Percentiles rank a stretch among this genome's conserved stretches.
These are phyloP conservation scores for Ophiostoma triangulosporum DNA, from an alignment of 2,329 filamentous ascomycete species.

Conservation along the genomic window DNA sequence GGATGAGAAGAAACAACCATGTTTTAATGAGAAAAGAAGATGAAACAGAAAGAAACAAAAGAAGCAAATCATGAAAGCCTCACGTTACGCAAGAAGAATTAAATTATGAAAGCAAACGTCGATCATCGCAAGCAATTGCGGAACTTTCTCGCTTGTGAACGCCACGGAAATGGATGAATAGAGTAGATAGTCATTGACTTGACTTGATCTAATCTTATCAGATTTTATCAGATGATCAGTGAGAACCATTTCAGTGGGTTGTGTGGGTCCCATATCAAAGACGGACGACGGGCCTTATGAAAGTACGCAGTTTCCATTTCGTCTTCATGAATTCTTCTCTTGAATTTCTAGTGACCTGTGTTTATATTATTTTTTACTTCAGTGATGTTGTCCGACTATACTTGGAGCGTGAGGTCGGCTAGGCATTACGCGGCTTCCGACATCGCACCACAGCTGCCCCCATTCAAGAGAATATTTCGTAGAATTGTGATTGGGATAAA, in stretches of 20 bases:
- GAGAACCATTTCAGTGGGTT: background rate
- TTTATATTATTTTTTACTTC: too few relatives aligned
- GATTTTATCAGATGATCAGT: constrained; percentile 16
- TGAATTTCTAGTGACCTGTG: background rate
- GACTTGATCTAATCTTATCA: constrained; percentile 10
- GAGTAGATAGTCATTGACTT: background rate
- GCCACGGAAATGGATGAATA: background rate
- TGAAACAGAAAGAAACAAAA: too few relatives aligned
- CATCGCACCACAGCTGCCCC: background rate
- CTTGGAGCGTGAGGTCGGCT: too few relatives aligned
- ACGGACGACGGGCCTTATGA: background rate
- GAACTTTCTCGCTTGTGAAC: too few relatives aligned
- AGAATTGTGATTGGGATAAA: background rate
- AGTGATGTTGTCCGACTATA: too few relatives aligned
- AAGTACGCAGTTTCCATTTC: background rate
- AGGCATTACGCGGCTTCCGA: background rate
- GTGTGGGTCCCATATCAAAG: background rate
- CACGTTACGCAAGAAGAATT: too few relatives aligned
- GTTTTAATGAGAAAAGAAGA: too few relatives aligned
- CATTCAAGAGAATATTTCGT: background rate
- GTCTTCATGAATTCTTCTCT: background rate
- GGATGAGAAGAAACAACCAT: too few relatives aligned
- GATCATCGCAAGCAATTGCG: too few relatives aligned
- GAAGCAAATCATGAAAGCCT: too few relatives aligned
- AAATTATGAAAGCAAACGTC: too few relatives aligned